Conservation (phyloP, 2,329 filamentous ascomycete genomes). For the Stenocarpella maydis region DNA sequence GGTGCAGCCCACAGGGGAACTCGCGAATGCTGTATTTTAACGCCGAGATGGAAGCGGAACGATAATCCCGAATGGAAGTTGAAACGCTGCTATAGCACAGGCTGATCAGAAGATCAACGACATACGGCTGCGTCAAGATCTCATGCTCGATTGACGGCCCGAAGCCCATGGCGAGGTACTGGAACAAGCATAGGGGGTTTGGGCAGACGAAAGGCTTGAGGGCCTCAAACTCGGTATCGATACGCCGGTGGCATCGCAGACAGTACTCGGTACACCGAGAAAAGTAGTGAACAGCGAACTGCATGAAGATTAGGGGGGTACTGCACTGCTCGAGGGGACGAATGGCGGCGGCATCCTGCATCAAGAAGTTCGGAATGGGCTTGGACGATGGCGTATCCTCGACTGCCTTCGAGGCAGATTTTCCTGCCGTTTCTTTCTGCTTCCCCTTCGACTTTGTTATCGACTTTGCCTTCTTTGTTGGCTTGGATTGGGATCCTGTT, state of each 20-base stretch:
- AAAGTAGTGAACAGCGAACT: slow-evolving; percentile 80
- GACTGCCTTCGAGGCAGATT: not conserved
- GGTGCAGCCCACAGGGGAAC: slow-evolving; percentile 52
- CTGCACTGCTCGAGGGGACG: slow-evolving; percentile 47
- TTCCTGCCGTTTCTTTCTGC: not conserved
- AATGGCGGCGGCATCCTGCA: slow-evolving; percentile 5
- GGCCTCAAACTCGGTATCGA: slow-evolving; percentile 70
- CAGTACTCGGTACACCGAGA: slow-evolving; percentile 87
- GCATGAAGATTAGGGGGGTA: slow-evolving; percentile 68
- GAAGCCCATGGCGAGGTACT: slow-evolving; percentile 87
- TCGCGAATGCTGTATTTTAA: slow-evolving; percentile 48
- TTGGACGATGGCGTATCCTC: slow-evolving; percentile 24
- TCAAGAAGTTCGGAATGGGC: slow-evolving; percentile 10
- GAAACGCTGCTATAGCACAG: slow-evolving; percentile 74
- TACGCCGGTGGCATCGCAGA: slow-evolving; percentile 79
- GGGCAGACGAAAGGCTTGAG: slow-evolving; percentile 84
- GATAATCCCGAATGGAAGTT: not conserved
- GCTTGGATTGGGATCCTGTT: slow-evolving; percentile 20
- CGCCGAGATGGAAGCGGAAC: not conserved
- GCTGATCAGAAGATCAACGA: slow-evolving; percentile 84
- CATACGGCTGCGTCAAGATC: slow-evolving; percentile 78
- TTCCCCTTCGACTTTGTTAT: not conserved
- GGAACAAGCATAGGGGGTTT: slow-evolving; percentile 79
- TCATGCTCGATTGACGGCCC: slow-evolving; percentile 88
- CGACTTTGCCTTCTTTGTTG: not conserved